Percentiles rank a stretch among this genome's conserved stretches.
phyloP scores from a whole-genome alignment of 805 yeast genomes.

The Pichia deserticola region DNA sequence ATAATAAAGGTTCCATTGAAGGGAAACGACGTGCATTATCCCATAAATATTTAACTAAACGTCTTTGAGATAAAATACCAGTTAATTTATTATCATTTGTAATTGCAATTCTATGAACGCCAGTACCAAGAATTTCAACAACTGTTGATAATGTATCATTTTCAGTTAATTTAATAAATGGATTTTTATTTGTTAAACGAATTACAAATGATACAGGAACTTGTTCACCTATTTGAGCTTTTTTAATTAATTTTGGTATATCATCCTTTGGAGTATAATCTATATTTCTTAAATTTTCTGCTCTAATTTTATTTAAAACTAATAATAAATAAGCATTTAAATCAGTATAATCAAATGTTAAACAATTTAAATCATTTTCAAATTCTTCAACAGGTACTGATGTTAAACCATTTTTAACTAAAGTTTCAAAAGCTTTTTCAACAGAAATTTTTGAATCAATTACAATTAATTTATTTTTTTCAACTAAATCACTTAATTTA shows the following conservation, averaged over 20 bases:
- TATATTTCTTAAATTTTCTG: constrained; percentile 31
- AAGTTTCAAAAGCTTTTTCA: constrained; percentile 79
- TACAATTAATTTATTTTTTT: constrained; percentile 65
- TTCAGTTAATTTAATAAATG: constrained; percentile 72
- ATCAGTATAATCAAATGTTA: constrained; percentile 89
- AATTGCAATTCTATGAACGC: constrained; percentile 91
- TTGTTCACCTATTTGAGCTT: constrained; percentile 79
- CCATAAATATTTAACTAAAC: constrained; percentile 81
- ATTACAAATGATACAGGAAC: constrained; percentile 90
- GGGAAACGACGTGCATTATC: constrained; percentile 86
- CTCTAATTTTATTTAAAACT: constrained; percentile 63
- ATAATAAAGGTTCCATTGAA: constrained; percentile 66
- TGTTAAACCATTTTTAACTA: constrained; percentile 67
- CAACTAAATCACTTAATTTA: constrained; percentile 65
- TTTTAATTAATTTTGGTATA: constrained; percentile 37
- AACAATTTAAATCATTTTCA: constrained; percentile 55
- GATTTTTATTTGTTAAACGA: constrained; percentile 78
- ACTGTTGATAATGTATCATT: constrained; percentile 62
- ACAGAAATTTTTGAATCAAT: constrained; percentile 65
- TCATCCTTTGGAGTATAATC: constrained; percentile 31
- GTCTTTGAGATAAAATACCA: constrained; percentile 87
- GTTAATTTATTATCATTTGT: constrained; percentile 48
- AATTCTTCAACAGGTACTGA: constrained; percentile 70
- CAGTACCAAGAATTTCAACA: constrained; percentile 84
- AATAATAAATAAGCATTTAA: constrained; percentile 78